Evolutionary conservation across 140 eudicot genomes (phyloP), one percentile per base, ranked within the genome.

Genomic region (Anethum foeniculum): DNA sequence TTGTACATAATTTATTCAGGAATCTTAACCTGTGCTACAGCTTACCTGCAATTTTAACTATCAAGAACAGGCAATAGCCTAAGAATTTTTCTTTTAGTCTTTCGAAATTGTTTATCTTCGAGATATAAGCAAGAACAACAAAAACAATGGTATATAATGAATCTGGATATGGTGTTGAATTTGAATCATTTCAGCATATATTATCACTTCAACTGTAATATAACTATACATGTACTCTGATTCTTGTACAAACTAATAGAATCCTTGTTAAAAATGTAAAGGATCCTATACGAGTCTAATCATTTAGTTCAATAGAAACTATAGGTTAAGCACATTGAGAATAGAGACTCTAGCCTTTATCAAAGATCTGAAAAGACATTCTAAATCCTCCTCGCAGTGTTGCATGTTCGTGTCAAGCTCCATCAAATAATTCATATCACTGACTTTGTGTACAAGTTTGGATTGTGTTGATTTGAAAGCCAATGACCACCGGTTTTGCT

Each of bases 281-380:
- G 38, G 58, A 73, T n/a, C 11, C 54, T 43, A n/a, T 73, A 6
- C 28, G 15, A 43, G 54, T 23, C 3, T 8, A 43, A 43, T n/a
- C 6, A 52, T 23, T 6, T 7, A 43, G 62, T 52, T 71, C 14
- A 23, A 1, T 19, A 52, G n/a, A 3, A 25, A 44, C 76, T 84
- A 88, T n/a, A 76, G 80, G 80, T 71, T 87, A n/a, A 87, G 80
- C 18, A 83, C 77, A 62, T 87, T 87, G 10, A 89, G 93, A 76
- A 89, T 82, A 19, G 90, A 85, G 76, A 89, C 88, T 74, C 91
- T 79, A 12, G 79, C 79, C 82, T 81, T 89, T 18, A 89, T 73
- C 52, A 85, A 75, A 32, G 79, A 80, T 80, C 85, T 83, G 21
- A 34, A 89, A 6, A 89, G 71, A 32, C 68, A 67, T 21, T 89